phyloP scores from a whole-genome alignment of 441 rosid genomes.

The Jatropha multifida region DNA sequence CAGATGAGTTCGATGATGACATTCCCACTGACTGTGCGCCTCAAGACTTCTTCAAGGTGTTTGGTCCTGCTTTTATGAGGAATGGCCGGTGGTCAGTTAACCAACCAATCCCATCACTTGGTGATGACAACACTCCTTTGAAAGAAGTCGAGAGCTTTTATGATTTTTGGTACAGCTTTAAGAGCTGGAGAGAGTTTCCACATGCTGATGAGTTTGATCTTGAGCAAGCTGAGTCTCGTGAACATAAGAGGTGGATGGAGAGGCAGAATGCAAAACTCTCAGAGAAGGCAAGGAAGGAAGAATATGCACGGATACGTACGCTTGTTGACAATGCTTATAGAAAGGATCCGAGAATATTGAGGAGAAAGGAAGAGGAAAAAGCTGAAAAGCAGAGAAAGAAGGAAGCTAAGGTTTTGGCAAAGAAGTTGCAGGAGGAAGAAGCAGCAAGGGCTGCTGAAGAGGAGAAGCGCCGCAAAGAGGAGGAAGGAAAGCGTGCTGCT shows the following conservation, averaged over 20 bases:
- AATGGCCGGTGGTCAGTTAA: constrained; percentile 92
- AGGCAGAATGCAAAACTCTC: constrained; percentile 91
- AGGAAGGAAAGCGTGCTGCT: constrained; percentile 75
- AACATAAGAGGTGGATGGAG: constrained; percentile 99
- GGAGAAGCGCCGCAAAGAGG: constrained; percentile 73
- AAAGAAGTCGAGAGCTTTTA: constrained; percentile 81
- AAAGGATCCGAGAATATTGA: constrained; percentile 82
- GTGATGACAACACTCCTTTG: constrained; percentile 62
- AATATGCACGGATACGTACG: constrained; percentile 72
- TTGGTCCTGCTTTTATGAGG: constrained; percentile 94
- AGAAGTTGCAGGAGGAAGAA: constrained; percentile 87
- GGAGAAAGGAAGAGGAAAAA: constrained; percentile 82
- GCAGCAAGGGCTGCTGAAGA: constrained; percentile 80
- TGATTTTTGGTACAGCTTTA: constrained; percentile 87
- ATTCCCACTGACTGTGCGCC: constrained; percentile 84
- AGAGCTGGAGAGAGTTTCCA: constrained; percentile 99
- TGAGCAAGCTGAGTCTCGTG: constrained; percentile 95
- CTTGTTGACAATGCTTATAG: constrained; percentile 93
- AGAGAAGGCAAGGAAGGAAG: constrained; percentile 93
- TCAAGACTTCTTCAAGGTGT: constrained; percentile 92
- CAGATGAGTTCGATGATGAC: constrained; percentile 97
- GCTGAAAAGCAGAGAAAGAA: constrained; percentile 91
- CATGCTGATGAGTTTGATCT: constrained; percentile 95
- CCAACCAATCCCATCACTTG: constrained; percentile 72
- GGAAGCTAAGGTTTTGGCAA: constrained; percentile 75